Evolutionary conservation across 495 filamentous ascomycete species (phyloP).

Genomic region (Alectoria sarmentosa): DNA sequence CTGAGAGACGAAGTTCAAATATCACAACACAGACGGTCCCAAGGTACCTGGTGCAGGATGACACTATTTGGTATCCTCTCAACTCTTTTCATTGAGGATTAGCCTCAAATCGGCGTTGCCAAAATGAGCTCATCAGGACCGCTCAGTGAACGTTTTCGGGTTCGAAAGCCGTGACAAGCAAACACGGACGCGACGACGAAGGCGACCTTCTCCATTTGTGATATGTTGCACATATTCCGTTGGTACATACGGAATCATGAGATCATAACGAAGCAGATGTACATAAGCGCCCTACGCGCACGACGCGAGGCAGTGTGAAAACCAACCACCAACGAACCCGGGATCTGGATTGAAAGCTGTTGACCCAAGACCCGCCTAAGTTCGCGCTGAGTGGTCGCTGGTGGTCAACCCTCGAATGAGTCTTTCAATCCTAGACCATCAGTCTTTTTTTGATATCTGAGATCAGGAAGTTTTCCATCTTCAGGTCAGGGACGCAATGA

Average conservation of each 20-base stretch:
- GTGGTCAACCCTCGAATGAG: not conserved
- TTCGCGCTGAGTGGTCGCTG: not conserved
- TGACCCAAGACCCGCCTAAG: not conserved
- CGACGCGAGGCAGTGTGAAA: not conserved
- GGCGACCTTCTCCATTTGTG: not conserved
- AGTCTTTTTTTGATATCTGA: not conserved
- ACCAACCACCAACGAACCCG: not conserved
- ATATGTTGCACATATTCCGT: not conserved
- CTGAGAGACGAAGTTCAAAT: not conserved
- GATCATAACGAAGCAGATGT: not conserved
- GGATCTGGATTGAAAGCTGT: not conserved
- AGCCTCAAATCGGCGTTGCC: not conserved
- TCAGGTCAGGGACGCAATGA: not conserved
- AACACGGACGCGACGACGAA: not conserved
- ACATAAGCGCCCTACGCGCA: not conserved
- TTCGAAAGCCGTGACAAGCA: not conserved
- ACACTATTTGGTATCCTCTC: not conserved
- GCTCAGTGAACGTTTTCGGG: not conserved
- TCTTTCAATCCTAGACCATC: not conserved
- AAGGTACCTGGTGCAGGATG: not conserved
- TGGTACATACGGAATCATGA: no score
- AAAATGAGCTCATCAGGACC: not conserved
- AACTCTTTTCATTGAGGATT: not conserved
- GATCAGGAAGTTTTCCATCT: not conserved
- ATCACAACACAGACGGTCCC: not conserved